Percentiles rank a stretch among this genome's conserved stretches.
Evolutionary conservation across 2,329 filamentous ascomycete genomes (phyloP).

Genomic region (Lachnellula cervina): DNA sequence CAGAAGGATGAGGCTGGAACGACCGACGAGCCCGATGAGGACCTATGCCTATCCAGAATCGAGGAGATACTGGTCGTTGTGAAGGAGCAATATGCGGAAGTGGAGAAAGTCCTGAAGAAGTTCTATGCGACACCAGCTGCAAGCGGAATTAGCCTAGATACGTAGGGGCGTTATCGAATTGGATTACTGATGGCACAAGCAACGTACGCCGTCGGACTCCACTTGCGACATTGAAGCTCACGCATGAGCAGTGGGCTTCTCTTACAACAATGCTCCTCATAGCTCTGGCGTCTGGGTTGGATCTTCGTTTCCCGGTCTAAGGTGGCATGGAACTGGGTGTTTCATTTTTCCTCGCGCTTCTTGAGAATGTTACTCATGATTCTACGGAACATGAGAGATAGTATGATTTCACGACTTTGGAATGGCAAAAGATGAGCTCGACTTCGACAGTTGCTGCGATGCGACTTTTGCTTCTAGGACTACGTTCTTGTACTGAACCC

Average conservation of each 20-base stretch:
- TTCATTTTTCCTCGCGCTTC: conserved; percentile 9
- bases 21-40: conserved; percentile 59
- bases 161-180: conserved; percentile 20
- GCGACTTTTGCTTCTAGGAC: background rate
- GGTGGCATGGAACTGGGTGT: conserved; percentile 17
- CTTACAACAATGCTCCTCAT: conserved; percentile 25
- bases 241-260: conserved; percentile 24
- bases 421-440: background rate
- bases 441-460: background rate
- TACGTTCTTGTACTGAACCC: too few relatives aligned
- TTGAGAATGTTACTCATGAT: conserved; percentile 3
- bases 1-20: conserved; percentile 73
- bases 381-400: conserved; percentile 12
- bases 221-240: conserved; percentile 26
- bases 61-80: conserved; percentile 63
- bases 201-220: conserved; percentile 15
- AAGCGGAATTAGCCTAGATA: conserved; percentile 7
- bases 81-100: conserved; percentile 71
- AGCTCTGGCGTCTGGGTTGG: conserved; percentile 22
- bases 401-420: background rate
- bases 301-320: conserved; percentile 8
- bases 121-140: conserved; percentile 22
- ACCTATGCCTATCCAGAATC: conserved; percentile 65
- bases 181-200: conserved; percentile 13
- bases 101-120: conserved; percentile 62